Evolutionary conservation across 441 rosid species (phyloP), one percentile per base, ranked within the genome.

Genomic region (Gossypium davidsonii): DNA sequence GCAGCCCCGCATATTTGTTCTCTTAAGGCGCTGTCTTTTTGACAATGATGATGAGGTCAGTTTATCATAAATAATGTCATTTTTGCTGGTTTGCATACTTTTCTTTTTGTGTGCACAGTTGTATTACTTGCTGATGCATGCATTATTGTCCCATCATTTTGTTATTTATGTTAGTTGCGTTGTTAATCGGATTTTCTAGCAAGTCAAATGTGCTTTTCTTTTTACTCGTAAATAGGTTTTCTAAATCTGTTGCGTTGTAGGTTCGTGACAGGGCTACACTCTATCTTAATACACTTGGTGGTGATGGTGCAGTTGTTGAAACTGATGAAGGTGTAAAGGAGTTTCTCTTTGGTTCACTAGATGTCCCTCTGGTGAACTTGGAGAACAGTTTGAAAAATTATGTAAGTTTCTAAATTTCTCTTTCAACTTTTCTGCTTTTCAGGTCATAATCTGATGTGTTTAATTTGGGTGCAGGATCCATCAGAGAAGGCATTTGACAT

Each of bases 11-110:
- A 83, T 93, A 74, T 88, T 86, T 66, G 87, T 95, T 77, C 83
- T 95, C 79, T 80, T 95, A 86, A 92, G 89, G 67, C 97, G 99
- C 68, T 95, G 99, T 80, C 85, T 93, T 61, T 90, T 84, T 69
- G 99, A 95, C 82, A 80, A 91, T 79, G 99, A 95, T 82, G 99
- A 95, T 74, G 99, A 95, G 99, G 99, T 90, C 74, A 77, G 91
- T 68, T 23, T 79, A 48, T 44, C 65, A 28, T 58, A 1, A 3
- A 39, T 58, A 2, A 9, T 14, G 11, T 4, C 70, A 21, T 53
- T 56, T 56, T 56, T 56, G 4, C 11, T 12, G n/a, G 39, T 59
- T 25, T 25, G 4, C 28, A 1, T 56, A 1, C 25, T 4, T 57
- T 57, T 57, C 4, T 11, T 57, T 57, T 25, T 23, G 48, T 17